A percentile compares a stretch with the other conserved stretches of the same genome.
phyloP scores from a whole-genome alignment of 495 filamentous ascomycete genomes.

The Rusavskia elegans region DNA sequence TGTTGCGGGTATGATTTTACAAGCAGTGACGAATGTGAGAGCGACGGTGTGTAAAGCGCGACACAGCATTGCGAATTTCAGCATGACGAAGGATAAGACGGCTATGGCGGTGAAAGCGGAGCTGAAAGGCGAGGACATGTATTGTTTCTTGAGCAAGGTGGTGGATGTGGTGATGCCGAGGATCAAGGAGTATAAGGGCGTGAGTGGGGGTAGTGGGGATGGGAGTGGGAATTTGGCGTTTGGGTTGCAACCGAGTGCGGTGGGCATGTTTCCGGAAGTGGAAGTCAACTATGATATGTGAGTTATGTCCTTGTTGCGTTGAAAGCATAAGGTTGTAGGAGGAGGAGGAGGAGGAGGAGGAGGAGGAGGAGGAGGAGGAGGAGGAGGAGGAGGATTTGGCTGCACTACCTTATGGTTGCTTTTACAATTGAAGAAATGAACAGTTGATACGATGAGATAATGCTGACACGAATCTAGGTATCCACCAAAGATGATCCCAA shows the following conservation, averaged over 20 bases:
- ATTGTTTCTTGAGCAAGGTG: slow-evolving; percentile 71
- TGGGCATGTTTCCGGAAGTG: slow-evolving; percentile 79
- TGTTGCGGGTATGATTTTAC: slow-evolving; percentile 65
- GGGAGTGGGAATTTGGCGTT: slow-evolving; percentile 73
- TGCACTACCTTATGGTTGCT: too few relatives aligned
- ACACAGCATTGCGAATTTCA: slow-evolving; percentile 49
- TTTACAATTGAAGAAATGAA: too few relatives aligned
- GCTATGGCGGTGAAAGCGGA: slow-evolving; percentile 51
- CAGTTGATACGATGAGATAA: too few relatives aligned
- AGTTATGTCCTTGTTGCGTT: slow-evolving; percentile 30
- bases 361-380: too few relatives aligned
- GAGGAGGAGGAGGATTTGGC: too few relatives aligned
- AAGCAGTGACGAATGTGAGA: slow-evolving; percentile 71
- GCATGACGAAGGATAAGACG: slow-evolving; percentile 32
- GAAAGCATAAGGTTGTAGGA: too few relatives aligned
- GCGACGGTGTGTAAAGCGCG: slow-evolving; percentile 52
- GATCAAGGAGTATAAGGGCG: slow-evolving; percentile 87
- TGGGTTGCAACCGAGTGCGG: slow-evolving; percentile 53
- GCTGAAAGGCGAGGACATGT: slow-evolving; percentile 63
- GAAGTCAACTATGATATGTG: slow-evolving; percentile 82
- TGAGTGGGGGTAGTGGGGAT: slow-evolving; percentile 64
- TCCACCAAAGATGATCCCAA: slow-evolving; percentile 84
- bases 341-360: too few relatives aligned
- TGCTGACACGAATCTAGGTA: slow-evolving; percentile 30
- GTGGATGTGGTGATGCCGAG: slow-evolving; percentile 79